Evolutionary conservation across 495 filamentous ascomycete species (phyloP).

Genomic region (Xylaria scruposa): DNA sequence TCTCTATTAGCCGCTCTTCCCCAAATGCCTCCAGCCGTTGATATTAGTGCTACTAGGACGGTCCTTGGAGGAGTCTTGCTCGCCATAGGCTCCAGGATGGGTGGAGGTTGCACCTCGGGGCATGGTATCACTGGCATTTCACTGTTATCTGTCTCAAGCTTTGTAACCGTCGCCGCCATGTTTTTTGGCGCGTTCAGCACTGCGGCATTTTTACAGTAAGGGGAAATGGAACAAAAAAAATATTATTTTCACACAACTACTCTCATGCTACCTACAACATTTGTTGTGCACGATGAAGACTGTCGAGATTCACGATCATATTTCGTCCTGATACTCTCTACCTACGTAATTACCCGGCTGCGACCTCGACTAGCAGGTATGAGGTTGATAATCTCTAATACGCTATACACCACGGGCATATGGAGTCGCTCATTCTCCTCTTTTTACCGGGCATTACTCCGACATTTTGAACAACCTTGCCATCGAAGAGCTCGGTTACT

Average conservation of each 20-base stretch:
- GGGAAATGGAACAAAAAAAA: neutral
- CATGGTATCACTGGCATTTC: slow-evolving; percentile 65
- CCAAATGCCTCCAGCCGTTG: slow-evolving; percentile 29
- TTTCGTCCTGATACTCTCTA: neutral
- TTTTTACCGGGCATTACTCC: neutral
- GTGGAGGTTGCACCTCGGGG: slow-evolving; percentile 64
- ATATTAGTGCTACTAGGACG: slow-evolving; percentile 42
- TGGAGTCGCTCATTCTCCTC: neutral
- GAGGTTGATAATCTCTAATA: neutral
- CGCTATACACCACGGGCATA: neutral
- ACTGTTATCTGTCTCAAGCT: slow-evolving; percentile 56
- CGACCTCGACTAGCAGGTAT: neutral
- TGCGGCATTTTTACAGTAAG: neutral
- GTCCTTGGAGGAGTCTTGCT: slow-evolving; percentile 58
- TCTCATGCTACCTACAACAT: neutral
- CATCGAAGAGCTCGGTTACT: neutral
- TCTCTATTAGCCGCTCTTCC: slow-evolving; percentile 39
- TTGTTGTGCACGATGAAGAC: neutral
- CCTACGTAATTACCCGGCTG: neutral
- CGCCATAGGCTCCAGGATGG: slow-evolving; percentile 59
- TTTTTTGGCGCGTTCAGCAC: slow-evolving; percentile 52
- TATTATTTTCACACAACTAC: neutral
- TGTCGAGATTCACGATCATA: neutral
- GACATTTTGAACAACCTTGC: neutral
- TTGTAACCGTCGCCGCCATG: slow-evolving; percentile 56